Evolutionary conservation across 2,329 filamentous ascomycete species (phyloP).

Genomic region (Cryphonectria radicalis): DNA sequence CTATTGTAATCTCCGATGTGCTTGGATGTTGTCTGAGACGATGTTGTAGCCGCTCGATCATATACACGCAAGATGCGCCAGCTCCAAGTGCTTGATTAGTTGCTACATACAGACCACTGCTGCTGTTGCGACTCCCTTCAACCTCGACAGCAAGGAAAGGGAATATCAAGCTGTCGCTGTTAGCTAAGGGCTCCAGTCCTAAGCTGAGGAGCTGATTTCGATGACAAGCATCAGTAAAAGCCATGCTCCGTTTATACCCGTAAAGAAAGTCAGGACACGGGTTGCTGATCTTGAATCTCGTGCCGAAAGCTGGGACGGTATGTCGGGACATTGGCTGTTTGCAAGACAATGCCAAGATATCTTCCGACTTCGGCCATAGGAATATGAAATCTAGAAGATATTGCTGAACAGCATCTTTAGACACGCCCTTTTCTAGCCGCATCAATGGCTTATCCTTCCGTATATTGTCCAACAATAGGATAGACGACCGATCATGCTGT

Average conservation of each 20-base stretch:
- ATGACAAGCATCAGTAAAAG: not conserved
- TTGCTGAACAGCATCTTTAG: not conserved
- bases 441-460: not conserved
- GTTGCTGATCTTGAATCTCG: not conserved
- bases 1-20: not conserved
- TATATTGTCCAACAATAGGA: not conserved
- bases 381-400: not conserved
- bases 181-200: not conserved
- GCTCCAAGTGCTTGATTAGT: not conserved
- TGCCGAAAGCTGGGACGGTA: not conserved
- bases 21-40: not conserved
- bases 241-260: not conserved
- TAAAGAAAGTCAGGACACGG: not conserved
- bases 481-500: not conserved
- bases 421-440: not conserved
- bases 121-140: not conserved
- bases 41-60: not conserved
- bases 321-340: not conserved
- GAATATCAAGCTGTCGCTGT: not conserved
- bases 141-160: not conserved
- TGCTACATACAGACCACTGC: not conserved
- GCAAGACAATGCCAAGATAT: not conserved
- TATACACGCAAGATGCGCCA: not conserved
- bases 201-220: not conserved
- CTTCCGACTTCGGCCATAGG: not conserved